Evolutionary conservation across 2,329 filamentous ascomycete genomes (phyloP).

Genomic region (Nemania sp.): DNA sequence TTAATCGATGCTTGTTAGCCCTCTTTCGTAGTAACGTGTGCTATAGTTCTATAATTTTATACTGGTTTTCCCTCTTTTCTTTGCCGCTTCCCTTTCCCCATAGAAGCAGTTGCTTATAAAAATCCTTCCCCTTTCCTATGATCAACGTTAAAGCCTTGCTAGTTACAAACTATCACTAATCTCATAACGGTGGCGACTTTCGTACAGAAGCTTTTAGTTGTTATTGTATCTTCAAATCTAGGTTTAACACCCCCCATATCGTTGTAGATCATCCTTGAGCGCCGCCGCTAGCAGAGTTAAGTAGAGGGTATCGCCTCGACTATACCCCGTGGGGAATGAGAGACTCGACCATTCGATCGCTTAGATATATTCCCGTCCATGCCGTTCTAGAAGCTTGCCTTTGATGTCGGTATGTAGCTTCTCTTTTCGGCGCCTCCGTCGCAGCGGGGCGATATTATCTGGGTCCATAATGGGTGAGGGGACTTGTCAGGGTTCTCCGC

Average conservation of each 20-base stretch:
- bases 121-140: not conserved
- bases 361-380: not conserved
- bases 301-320: not conserved
- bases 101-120: not conserved
- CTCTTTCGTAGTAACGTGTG: no score
- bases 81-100: not conserved
- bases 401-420: not conserved
- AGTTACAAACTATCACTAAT: not conserved
- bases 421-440: not conserved
- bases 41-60: no score
- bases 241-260: not conserved
- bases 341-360: not conserved
- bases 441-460: conserved; percentile 2
- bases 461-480: conserved; percentile 13
- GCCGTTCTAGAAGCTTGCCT: conserved; percentile 1
- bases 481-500: conserved; percentile 26
- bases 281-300: not conserved
- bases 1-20: no score
- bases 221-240: not conserved
- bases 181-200: not conserved
- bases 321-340: not conserved
- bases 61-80: not conserved
- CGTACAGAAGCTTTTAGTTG: not conserved
- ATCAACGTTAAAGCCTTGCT: not conserved
- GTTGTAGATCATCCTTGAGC: not conserved